phyloP scores from a whole-genome alignment of 2,329 filamentous ascomycete genomes.

The Penicillium sp. region DNA sequence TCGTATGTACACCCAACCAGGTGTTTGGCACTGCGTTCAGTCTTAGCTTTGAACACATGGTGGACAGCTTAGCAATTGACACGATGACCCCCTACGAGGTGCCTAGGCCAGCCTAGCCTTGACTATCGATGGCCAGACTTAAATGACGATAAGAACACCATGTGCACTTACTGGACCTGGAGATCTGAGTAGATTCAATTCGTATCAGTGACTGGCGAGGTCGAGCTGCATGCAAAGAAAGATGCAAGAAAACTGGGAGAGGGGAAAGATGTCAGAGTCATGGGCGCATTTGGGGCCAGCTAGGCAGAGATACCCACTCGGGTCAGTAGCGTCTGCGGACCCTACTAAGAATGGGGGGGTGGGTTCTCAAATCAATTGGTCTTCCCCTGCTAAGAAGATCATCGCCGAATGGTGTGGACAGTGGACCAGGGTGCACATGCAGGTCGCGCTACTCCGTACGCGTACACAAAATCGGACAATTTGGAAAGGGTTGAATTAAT shows the following conservation, averaged over 20 bases:
- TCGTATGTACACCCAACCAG: not conserved
- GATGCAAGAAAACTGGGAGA: slow-evolving; percentile 3
- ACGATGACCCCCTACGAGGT: not conserved
- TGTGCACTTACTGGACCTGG: not conserved
- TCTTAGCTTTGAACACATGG: not conserved
- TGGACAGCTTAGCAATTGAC: not conserved
- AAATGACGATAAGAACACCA: not conserved
- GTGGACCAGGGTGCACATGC: slow-evolving; percentile 2
- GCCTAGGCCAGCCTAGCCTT: not conserved
- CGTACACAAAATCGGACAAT: not conserved
- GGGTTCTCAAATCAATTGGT: slow-evolving; percentile 9
- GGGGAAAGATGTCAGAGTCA: slow-evolving; percentile 9
- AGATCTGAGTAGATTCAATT: not conserved
- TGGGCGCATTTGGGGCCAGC: slow-evolving; percentile 1
- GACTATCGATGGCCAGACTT: not conserved
- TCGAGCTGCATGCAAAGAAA: not conserved
- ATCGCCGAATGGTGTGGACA: slow-evolving; percentile 1
- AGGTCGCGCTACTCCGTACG: not conserved
- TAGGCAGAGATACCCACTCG: slow-evolving; percentile 11
- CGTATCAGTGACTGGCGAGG: not conserved
- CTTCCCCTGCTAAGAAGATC: slow-evolving; percentile 6
- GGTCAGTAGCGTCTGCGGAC: slow-evolving; percentile 6
- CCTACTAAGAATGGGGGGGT: slow-evolving; percentile 3
- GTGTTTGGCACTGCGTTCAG: not conserved
- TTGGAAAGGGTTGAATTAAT: not conserved